phyloP scores from a whole-genome alignment of 2,329 filamentous ascomycete genomes.

The Exophiala mesophila region DNA sequence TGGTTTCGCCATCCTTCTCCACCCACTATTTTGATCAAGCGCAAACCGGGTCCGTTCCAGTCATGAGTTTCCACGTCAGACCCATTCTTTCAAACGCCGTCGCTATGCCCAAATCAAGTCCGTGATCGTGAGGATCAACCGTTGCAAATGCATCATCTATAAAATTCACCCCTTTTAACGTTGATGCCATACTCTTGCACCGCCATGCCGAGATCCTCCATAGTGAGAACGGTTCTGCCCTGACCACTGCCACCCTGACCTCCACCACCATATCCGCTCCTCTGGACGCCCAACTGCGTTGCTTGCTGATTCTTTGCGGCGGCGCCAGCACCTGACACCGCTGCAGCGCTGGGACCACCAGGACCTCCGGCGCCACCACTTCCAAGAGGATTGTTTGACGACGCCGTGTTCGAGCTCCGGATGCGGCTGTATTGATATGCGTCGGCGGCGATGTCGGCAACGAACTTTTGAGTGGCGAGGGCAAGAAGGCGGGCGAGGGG shows the following conservation, averaged over 20 bases:
- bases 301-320: constrained; percentile 45
- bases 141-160: constrained; percentile 55
- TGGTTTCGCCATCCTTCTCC: no score
- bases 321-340: constrained; percentile 39
- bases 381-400: constrained; percentile 86
- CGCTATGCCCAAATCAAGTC: no score
- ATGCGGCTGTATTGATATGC: constrained; percentile 98
- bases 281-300: constrained; percentile 64
- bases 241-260: constrained; percentile 76
- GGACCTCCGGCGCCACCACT: constrained; percentile 43
- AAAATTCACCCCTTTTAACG: constrained; percentile 95
- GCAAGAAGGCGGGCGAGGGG: constrained; percentile 89
- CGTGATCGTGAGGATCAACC: no score
- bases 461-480: constrained; percentile 97
- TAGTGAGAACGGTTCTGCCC: constrained; percentile 89
- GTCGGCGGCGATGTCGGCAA: constrained; percentile 94
- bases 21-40: no score
- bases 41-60: no score
- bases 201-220: constrained; percentile 98
- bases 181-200: constrained; percentile 97
- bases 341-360: constrained; percentile 32
- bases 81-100: constrained; percentile 1
- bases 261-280: constrained; percentile 78
- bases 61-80: no score
- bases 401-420: constrained; percentile 80